phyloP scores from a whole-genome alignment of 345 rosid species.

The Luvunga scandens region DNA sequence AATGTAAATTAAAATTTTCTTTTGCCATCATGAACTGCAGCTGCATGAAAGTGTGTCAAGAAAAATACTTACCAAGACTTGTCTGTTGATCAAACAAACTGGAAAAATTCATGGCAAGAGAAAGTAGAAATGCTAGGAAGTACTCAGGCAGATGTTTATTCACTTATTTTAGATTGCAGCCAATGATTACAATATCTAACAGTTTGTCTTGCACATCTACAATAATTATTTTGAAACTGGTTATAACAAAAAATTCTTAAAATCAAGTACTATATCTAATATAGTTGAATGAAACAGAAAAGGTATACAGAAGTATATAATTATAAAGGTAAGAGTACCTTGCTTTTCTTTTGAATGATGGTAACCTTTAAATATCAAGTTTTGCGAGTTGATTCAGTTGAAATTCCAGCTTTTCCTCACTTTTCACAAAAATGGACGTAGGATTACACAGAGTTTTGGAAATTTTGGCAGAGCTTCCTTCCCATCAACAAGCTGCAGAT shows the following conservation, averaged over 20 bases:
- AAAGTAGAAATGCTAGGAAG: background rate
- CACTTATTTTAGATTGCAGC: no score
- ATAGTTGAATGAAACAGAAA: no score
- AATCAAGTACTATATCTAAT: no score
- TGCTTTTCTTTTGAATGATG: no score
- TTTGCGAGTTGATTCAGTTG: background rate
- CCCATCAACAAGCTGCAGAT: slow-evolving; percentile 47
- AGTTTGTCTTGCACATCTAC: no score
- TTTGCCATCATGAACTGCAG: background rate
- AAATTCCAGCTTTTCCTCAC: background rate
- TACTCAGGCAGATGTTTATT: background rate
- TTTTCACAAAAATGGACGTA: slow-evolving; percentile 43
- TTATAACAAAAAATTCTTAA: no score
- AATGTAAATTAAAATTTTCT: background rate
- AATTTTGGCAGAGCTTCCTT: slow-evolving; percentile 52
- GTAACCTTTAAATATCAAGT: background rate
- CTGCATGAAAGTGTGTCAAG: background rate
- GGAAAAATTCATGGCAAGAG: background rate
- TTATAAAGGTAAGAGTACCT: no score
- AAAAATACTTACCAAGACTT: background rate
- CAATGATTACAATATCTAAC: no score
- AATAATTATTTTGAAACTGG: no score
- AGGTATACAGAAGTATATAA: no score
- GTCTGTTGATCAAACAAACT: no score
- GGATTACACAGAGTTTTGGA: slow-evolving; percentile 50